phyloP scores from a whole-genome alignment of 1,284 basidiomycete genomes.

The Polyporus tsugae region DNA sequence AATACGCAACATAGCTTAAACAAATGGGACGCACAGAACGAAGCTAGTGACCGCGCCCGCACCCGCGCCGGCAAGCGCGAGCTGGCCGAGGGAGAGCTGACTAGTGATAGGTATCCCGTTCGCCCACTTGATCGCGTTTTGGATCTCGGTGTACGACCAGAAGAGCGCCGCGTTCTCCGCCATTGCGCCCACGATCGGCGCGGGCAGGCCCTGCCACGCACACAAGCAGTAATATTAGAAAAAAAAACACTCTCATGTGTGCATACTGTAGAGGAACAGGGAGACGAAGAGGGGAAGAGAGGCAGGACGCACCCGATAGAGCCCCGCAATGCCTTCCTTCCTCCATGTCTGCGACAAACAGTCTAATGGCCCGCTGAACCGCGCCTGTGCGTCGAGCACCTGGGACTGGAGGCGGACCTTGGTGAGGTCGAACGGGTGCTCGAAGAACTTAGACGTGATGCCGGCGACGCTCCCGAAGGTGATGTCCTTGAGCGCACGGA shows the following conservation, averaged over 20 bases:
- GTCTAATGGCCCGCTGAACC: conserved; percentile 83
- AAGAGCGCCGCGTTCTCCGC: conserved; percentile 91
- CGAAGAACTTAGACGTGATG: conserved; percentile 85
- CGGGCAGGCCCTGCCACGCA: conserved; percentile 77
- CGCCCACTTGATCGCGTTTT: conserved; percentile 66
- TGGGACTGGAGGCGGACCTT: conserved; percentile 88
- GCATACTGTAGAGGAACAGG: neutral
- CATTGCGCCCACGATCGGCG: conserved; percentile 91
- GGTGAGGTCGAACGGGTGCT: conserved; percentile 88
- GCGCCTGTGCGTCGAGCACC: conserved; percentile 74
- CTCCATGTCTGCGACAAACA: conserved; percentile 82
- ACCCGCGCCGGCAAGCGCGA: conserved; percentile 80
- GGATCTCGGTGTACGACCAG: conserved; percentile 86
- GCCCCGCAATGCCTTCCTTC: conserved; percentile 79
- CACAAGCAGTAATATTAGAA: neutral
- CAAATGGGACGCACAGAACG: conserved; percentile 65
- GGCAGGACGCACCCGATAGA: conserved; percentile 75
- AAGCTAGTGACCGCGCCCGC: conserved; percentile 87
- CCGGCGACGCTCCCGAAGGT: conserved; percentile 73
- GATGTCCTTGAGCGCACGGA: conserved; percentile 61
- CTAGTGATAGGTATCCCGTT: conserved; percentile 45
- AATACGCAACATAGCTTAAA: neutral
- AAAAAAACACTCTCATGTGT: neutral
- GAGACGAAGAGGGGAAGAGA: neutral
- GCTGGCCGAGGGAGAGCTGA: conserved; percentile 65